Percentiles rank a stretch among this genome's conserved stretches.
Conservation (phyloP, 768 basidiomycete genomes). For the Coprinopsis strossmayeri region DNA sequence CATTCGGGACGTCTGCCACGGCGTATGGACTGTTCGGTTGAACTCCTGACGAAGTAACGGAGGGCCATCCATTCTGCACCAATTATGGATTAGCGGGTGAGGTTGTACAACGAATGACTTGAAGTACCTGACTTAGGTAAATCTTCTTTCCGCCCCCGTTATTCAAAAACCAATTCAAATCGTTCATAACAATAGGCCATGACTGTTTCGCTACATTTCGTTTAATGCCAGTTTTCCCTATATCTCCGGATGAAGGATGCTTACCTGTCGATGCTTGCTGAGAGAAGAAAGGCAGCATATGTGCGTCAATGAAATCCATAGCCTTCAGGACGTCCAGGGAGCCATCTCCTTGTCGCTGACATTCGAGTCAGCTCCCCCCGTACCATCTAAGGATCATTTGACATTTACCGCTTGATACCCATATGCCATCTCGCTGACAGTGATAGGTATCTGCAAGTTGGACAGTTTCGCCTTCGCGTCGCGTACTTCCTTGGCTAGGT, state of each 20-base stretch:
- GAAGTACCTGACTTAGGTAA: slow-evolving; percentile 58
- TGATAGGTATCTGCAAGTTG: slow-evolving; percentile 55
- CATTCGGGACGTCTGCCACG: slow-evolving; percentile 55
- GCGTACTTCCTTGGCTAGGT: slow-evolving; percentile 46
- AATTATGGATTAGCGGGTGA: background rate
- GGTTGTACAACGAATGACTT: slow-evolving; percentile 7
- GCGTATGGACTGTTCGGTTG: slow-evolving; percentile 60
- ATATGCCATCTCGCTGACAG: slow-evolving; percentile 61
- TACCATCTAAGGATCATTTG: background rate
- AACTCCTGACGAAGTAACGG: slow-evolving; percentile 51
- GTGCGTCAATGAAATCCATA: slow-evolving; percentile 58
- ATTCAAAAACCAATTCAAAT: slow-evolving; percentile 64
- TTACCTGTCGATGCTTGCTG: slow-evolving; percentile 47
- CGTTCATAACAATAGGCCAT: slow-evolving; percentile 54
- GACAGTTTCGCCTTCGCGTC: slow-evolving; percentile 43
- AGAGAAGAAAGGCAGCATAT: slow-evolving; percentile 69
- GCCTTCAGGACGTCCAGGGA: slow-evolving; percentile 50
- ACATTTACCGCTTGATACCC: slow-evolving; percentile 39
- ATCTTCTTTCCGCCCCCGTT: slow-evolving; percentile 67
- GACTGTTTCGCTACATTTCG: slow-evolving; percentile 39
- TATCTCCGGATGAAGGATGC: slow-evolving; percentile 6
- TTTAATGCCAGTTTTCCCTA: background rate
- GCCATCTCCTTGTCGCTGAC: slow-evolving; percentile 38
- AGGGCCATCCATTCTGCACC: slow-evolving; percentile 72
- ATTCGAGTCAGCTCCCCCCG: background rate